Evolutionary conservation across 345 rosid genomes (phyloP), one percentile per base, ranked within the genome.

Genomic region (Psidium friedrichsthalianum): DNA sequence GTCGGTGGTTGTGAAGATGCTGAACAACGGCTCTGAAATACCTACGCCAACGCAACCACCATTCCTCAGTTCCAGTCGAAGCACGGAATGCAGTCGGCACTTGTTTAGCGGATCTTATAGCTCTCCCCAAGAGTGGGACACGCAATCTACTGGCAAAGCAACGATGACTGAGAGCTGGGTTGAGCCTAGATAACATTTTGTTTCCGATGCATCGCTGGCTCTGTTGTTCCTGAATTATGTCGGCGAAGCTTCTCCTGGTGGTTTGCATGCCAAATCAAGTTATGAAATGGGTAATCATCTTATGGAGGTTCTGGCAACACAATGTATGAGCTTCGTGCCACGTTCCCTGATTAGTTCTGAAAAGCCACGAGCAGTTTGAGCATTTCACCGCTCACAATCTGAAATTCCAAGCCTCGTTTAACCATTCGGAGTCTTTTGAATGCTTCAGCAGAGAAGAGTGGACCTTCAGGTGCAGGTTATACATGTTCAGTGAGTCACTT

Each of bases 21-120:
- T 93, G 44, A 88, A 86, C n/a, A 89, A 90, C 3, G 82, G 53
- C 69, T 88, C 81, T 24, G 93, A 93, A 85, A 89, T 96, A 88
- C 92, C 90, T 6, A 85, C 81, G 84, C 98, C 99, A 76, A 92
- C 90, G 21, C 98, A 94, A 83, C 99, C 99, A 14, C 99, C 98
- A 13, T 96, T 92, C 90, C 86, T 93, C 27, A 92, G 87, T 86
- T 84, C 94, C 64, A 85, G 56, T 27, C 84, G n/a, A 20, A 76
- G 89, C 83, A 53, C 82, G 25, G 94, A 90, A 86, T 83, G 55
- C 69, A 90, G 89, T 84, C 58, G 27, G 52, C 52, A 18, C 42
- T 44, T 56, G 29, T 52, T 86, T 27, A 84, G 87, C 1, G 54
- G 76, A 1, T 85, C 84, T 51, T 42, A 59, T 64, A 84, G 56